phyloP scores from a whole-genome alignment of 2,329 filamentous ascomycete genomes.

The Alternaria viburni region DNA sequence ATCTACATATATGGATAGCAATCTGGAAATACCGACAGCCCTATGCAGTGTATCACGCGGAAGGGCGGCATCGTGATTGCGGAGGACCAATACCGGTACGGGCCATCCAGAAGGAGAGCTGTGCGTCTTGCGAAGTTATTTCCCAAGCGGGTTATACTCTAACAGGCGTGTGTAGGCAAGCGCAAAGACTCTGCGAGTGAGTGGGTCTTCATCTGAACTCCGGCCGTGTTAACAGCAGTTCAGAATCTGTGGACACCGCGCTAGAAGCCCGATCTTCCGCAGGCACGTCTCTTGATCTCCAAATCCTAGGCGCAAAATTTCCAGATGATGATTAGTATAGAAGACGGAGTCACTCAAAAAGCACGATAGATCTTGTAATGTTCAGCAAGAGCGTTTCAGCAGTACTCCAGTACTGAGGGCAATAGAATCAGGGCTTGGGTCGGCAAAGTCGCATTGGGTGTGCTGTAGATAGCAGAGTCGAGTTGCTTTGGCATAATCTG shows the following conservation, averaged over 20 bases:
- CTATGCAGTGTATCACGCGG: not conserved
- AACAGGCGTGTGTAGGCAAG: not conserved
- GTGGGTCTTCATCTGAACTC: not conserved
- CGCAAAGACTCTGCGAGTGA: not conserved
- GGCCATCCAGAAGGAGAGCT: not conserved
- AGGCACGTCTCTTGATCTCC: not conserved
- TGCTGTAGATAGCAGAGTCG: not conserved
- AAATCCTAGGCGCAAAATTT: not conserved
- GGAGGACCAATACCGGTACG: not conserved
- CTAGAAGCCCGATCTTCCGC: not conserved
- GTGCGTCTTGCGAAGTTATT: not conserved
- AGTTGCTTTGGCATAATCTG: not conserved
- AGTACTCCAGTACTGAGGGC: not conserved
- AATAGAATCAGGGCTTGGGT: not conserved
- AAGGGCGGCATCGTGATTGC: not conserved
- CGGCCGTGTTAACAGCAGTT: not conserved
- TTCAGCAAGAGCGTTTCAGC: not conserved
- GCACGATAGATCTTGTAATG: not conserved
- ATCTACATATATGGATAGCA: constrained; percentile 6
- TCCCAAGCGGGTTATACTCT: not conserved
- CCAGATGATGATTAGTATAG: not conserved
- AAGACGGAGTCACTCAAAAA: not conserved
- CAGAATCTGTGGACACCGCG: not conserved
- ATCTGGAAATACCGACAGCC: constrained; percentile 8
- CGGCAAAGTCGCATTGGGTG: not conserved